Base-by-base conservation (phyloP, 106 monocot genomes). In the Amphibolis antarctica region DNA sequence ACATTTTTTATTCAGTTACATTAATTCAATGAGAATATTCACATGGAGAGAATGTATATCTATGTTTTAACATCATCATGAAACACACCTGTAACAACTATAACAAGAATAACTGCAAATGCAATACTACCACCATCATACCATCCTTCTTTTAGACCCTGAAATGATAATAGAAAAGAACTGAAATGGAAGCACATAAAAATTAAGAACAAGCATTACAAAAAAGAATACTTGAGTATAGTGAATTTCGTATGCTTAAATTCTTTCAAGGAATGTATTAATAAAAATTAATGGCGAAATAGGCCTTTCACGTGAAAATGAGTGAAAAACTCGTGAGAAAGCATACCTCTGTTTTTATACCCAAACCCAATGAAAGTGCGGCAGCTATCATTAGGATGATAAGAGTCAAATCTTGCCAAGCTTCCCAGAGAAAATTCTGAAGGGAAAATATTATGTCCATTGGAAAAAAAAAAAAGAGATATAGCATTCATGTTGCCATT, bases 341-440 rank as follows among this genome's bases (percentile, higher is more conserved):
- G 11, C 44, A 29, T 20, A 93, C 92, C 85, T 88, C 92, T 0
- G 92, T 93, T 61, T 76, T 88, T 60, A 93, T 85, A 71, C 88
- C 88, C 69, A 93, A 69, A 9, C 68, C 80, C 46, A 93, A 74
- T 26, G 92, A 93, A 51, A 88, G 18, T 17, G 78, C 78, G 6
- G 92, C 92, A 66, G 92, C 92, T 62, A 93, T 50, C 78, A 93
- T 93, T 57, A 93, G 77, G 44, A 93, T 93, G 62, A 93, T 52
- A 24, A 93, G 82, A n/a, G 92, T 93, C 43, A 87, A 63, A 54
- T 93, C 92, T 76, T 93, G 82, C 42, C 88, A 93, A 59, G 92
- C 79, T 72, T 93, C 92, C 92, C 92, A 88, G 26, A 93, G 50
- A 67, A 93, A 93, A 64, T 74, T 77, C 92, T 88, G 54, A 31